These are phyloP conservation scores for Nicotiana tabacum DNA, from an alignment of 257 asterid genomes.

Conservation along the genomic window DNA sequence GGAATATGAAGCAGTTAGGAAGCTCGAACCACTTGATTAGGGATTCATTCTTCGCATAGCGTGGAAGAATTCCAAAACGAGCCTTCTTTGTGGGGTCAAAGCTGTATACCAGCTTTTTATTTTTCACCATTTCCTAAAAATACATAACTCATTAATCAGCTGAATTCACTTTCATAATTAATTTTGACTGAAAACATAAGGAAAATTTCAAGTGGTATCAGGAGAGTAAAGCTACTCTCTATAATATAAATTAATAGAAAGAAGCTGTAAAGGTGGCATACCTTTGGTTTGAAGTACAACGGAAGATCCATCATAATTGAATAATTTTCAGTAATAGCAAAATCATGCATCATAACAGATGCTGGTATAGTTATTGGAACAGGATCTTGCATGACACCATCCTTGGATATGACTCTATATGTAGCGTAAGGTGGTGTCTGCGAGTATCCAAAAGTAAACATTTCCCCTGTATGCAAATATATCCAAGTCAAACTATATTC, in stretches of 20 bases:
- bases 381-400: constrained; percentile 88
- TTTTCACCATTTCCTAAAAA: constrained; percentile 91
- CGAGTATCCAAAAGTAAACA: constrained; percentile 94
- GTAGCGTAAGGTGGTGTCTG: constrained; percentile 70
- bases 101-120: constrained; percentile 53
- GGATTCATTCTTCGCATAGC: constrained; percentile 74
- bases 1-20: constrained; percentile 96
- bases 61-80: constrained; percentile 91
- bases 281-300: constrained; percentile 77
- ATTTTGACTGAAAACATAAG: not conserved
- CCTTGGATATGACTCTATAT: constrained; percentile 87
- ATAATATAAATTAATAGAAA: not conserved
- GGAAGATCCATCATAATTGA: constrained; percentile 95
- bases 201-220: not conserved
- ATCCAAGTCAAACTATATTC: constrained; percentile 10
- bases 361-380: constrained; percentile 85
- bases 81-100: constrained; percentile 87
- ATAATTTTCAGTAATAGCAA: constrained; percentile 97
- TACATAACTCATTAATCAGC: not conserved
- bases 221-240: not conserved
- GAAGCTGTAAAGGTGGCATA: constrained; percentile 17
- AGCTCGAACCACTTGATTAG: constrained; percentile 95
- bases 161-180: not conserved
- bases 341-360: constrained; percentile 94
- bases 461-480: constrained; percentile 62